phyloP scores from a whole-genome alignment of 2,329 filamentous ascomycete species.

The Paracamarosporium sp. region DNA sequence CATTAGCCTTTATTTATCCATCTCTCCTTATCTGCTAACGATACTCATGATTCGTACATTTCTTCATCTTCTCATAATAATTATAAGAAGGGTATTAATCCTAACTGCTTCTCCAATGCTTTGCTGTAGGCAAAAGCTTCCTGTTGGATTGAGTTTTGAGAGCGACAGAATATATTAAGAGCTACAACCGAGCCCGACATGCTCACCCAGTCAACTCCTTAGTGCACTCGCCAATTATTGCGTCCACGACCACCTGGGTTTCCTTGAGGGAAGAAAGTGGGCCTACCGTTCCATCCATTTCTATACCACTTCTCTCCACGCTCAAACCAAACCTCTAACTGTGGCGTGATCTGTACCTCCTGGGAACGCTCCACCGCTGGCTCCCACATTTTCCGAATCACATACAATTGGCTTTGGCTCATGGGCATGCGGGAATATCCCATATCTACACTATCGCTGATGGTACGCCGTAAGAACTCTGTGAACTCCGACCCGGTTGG shows the following conservation, averaged over 20 bases:
- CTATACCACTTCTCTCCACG: constrained; percentile 19
- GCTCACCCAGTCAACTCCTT: too few species aligned
- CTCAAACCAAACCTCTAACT: constrained; percentile 21
- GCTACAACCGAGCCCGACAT: too few species aligned
- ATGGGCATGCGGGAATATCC: constrained; percentile 33
- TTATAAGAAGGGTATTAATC: too few species aligned
- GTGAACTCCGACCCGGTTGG: constrained; percentile 27
- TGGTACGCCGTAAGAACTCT: constrained; percentile 27
- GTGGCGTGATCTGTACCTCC: constrained; percentile 17
- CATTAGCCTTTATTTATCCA: too few species aligned
- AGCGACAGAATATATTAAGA: too few species aligned
- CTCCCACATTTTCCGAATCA: constrained; percentile 29
- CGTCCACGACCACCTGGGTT: background rate
- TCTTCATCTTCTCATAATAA: too few species aligned
- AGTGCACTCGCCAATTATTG: background rate
- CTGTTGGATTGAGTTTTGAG: too few species aligned
- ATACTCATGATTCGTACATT: too few species aligned
- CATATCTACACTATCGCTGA: constrained; percentile 27
- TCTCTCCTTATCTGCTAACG: too few species aligned
- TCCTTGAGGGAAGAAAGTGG: constrained; percentile 25
- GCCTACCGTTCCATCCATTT: constrained; percentile 19
- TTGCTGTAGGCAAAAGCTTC: too few species aligned
- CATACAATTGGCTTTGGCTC: constrained; percentile 30
- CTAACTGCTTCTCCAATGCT: too few species aligned
- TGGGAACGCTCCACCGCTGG: constrained; percentile 21